Conservation (phyloP, 192 early-diverging fungal species). For the Umbelopsis sp. region DNA sequence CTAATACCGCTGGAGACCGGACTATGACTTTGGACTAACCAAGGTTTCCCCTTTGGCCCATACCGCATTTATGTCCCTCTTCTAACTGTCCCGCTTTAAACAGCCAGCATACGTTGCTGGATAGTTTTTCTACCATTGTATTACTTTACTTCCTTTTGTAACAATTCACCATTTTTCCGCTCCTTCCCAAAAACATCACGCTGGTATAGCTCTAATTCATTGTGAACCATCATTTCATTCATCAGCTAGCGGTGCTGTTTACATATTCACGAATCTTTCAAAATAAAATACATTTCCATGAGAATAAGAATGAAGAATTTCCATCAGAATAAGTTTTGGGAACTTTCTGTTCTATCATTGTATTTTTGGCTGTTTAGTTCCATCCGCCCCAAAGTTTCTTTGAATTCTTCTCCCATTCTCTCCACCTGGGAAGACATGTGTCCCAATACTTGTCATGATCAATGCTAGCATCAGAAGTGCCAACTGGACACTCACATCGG, state of each 20-base stretch:
- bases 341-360: no score
- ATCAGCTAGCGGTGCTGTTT: constrained; percentile 9
- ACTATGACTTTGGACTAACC: constrained; percentile 14
- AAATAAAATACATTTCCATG: constrained; percentile 11
- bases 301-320: neutral
- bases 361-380: neutral
- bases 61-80: no score
- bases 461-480: constrained; percentile 33
- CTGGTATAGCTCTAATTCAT: neutral
- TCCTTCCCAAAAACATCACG: neutral
- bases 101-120: no score
- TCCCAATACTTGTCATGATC: constrained; percentile 39
- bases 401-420: constrained; percentile 37
- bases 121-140: neutral
- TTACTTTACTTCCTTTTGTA: neutral
- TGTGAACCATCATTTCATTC: constrained; percentile 2
- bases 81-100: no score
- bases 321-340: no score
- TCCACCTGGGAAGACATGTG: constrained; percentile 39
- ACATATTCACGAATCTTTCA: constrained; percentile 13
- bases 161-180: neutral
- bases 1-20: constrained; percentile 9
- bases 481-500: constrained; percentile 38
- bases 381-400: constrained; percentile 16
- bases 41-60: neutral